Percentiles rank a stretch among this genome's conserved stretches.
Conservation (phyloP, 192 early-diverging fungal species). For the Backusella westeae region DNA sequence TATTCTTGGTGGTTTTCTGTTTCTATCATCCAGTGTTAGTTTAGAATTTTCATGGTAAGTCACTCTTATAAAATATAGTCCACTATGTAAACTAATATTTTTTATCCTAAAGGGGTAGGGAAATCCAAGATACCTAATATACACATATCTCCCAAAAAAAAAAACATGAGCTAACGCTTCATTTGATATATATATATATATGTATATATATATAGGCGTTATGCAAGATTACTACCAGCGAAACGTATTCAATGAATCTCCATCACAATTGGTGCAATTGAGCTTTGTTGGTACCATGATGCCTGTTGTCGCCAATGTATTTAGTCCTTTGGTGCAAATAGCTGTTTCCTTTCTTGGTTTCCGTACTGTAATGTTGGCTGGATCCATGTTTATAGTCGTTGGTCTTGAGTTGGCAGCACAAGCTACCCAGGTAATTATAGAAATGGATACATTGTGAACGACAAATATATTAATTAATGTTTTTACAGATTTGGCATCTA, state of each 20-base stretch:
- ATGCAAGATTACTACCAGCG: constrained; percentile 31
- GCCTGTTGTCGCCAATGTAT: not conserved
- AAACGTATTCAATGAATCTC: constrained; percentile 14
- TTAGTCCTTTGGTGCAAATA: constrained; percentile 20
- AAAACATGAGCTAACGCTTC: not conserved
- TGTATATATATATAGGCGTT: constrained; percentile 14
- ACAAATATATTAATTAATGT: too few species aligned
- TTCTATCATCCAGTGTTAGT: not conserved
- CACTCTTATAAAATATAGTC: too few species aligned
- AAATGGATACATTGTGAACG: too few species aligned
- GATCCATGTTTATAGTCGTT: not conserved
- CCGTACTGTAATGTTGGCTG: constrained; percentile 10
- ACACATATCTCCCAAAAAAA: not conserved
- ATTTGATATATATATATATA: not conserved
- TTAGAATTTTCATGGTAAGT: not conserved
- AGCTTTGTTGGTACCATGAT: constrained; percentile 23
- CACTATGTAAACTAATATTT: too few species aligned
- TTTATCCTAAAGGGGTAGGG: too few species aligned
- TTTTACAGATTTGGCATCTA: constrained; percentile 48
- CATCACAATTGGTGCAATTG: constrained; percentile 8
- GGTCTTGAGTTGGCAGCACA: constrained; percentile 18
- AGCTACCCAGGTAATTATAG: not conserved
- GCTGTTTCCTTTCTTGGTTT: constrained; percentile 8
- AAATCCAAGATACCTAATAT: not conserved
- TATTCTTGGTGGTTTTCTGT: not conserved